Conservation (phyloP, 2,329 filamentous ascomycete species). For the Fusarium austroafricanum region DNA sequence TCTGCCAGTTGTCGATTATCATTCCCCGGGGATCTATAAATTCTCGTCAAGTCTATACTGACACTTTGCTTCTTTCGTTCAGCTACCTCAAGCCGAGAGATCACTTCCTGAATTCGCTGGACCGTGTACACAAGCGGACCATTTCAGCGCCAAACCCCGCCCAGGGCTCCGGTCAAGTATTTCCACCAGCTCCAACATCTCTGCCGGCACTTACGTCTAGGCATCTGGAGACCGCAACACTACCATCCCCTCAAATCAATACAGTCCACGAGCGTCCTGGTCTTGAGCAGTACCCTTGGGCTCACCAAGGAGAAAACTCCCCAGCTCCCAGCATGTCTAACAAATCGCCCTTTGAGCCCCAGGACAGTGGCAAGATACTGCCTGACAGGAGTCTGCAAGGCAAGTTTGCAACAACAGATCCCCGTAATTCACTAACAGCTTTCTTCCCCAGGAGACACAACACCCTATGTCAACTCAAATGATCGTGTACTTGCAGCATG, state of each 20-base stretch:
- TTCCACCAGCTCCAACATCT: conserved; percentile 35
- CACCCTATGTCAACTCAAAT: conserved; percentile 22
- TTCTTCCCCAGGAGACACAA: conserved; percentile 5
- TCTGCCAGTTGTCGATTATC: background rate
- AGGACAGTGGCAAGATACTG: conserved; percentile 9
- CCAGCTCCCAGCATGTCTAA: conserved; percentile 19
- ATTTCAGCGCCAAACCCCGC: conserved; percentile 62
- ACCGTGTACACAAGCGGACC: conserved; percentile 60
- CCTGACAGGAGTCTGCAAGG: conserved; percentile 21
- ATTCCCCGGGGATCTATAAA: conserved; percentile 19
- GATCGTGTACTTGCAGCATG: conserved; percentile 39
- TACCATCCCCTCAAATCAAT: conserved; percentile 27
- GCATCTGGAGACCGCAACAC: conserved; percentile 27
- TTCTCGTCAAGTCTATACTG: conserved; percentile 3
- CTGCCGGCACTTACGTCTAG: conserved; percentile 34
- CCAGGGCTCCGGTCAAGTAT: conserved; percentile 34
- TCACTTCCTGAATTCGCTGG: conserved; percentile 33
- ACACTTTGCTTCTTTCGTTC: background rate
- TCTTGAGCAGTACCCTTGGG: conserved; percentile 30
- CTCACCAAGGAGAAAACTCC: conserved; percentile 21
- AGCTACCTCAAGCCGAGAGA: conserved; percentile 30
- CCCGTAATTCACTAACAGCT: conserved; percentile 4
- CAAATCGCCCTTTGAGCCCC: conserved; percentile 24
- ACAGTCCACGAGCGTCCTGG: conserved; percentile 25
- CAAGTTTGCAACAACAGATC: background rate